Percentiles rank a stretch among this genome's conserved stretches.
phyloP scores from a whole-genome alignment of 805 yeast species.

The Nematodospora valgi region DNA sequence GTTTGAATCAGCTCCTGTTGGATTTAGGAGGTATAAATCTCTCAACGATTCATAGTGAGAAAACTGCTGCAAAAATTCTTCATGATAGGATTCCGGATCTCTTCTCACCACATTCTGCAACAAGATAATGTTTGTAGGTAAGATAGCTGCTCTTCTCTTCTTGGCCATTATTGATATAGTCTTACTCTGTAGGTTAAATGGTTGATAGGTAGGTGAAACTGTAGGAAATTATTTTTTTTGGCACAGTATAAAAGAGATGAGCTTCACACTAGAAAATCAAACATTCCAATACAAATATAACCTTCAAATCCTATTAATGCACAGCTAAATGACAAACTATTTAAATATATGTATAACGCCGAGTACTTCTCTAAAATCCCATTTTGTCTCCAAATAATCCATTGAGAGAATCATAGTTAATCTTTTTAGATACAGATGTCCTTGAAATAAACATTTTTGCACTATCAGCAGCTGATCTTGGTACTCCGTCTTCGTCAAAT shows the following conservation, averaged over 20 bases:
- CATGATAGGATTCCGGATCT: slow-evolving; percentile 91
- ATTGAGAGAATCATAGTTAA: slow-evolving; percentile 81
- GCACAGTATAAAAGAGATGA: no score
- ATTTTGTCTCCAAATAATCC: slow-evolving; percentile 31
- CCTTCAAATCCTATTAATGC: not conserved
- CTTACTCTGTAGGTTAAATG: no score
- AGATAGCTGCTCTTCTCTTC: slow-evolving; percentile 84
- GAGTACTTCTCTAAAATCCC: slow-evolving; percentile 1
- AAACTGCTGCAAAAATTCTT: slow-evolving; percentile 90
- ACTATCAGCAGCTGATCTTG: slow-evolving; percentile 68
- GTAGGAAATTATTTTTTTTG: slow-evolving; percentile 1
- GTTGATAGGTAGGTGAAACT: no score
- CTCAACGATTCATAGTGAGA: slow-evolving; percentile 88
- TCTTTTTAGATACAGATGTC: slow-evolving; percentile 79
- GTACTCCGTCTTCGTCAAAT: slow-evolving; percentile 40
- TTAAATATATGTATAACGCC: not conserved
- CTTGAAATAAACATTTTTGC: slow-evolving; percentile 74
- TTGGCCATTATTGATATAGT: slow-evolving; percentile 58
- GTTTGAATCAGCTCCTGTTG: slow-evolving; percentile 51
- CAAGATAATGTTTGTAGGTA: slow-evolving; percentile 88
- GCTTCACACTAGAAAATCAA: slow-evolving; percentile 1
- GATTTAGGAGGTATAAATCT: slow-evolving; percentile 79
- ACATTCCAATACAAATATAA: not conserved
- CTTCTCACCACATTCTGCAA: slow-evolving; percentile 89
- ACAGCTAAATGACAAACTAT: slow-evolving; percentile 1